Evolutionary conservation across 306 rosid genomes (phyloP), one percentile per base, ranked within the genome.

Genomic region (Quillaja saponaria): DNA sequence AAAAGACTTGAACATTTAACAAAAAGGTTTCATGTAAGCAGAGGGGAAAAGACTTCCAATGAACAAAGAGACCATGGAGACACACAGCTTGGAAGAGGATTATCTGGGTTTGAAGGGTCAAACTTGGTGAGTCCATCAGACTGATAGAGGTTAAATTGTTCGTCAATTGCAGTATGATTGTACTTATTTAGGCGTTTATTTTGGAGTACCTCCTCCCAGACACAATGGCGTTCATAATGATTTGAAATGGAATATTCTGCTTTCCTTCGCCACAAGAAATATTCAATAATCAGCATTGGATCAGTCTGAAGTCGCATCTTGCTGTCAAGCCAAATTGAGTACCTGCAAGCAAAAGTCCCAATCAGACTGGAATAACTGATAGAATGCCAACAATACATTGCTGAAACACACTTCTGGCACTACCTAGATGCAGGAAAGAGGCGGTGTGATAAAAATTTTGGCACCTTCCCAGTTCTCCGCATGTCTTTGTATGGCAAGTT

Each of bases 391-490:
- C 31, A 61, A 72, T 51, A 42, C 40, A 58, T 52, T 55, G 55
- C 70, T 13, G 62, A 61, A 59, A 51, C 17, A 62, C 41, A 72
- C 55, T 66, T 54, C 38, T 56, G 63, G 63, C 58, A 69, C 73
- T 79, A 91, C 98, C 98, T 85, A 58, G 96, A 74, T 49, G 74
- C 64, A 52, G 96, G 92, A 76, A 91, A 91, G 58, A 91, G 91
- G 58, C 95, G 91, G 71, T 88, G 97, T 34, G 96, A 82, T 70
- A 91, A 80, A 82, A 91, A 78, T 69, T 91, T 91, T 8, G 97
- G 97, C 80, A 91, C 96, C 86, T 91, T 91, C 73, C 97, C 97
- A 12, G 95, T 85, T 82, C 95, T 85, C 53, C 97, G 82, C 97
- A 91, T 85, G 78, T 91, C 96, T 37, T 75, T 71, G 68, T 80